These are phyloP conservation scores for Chrysoporthe deuterocubensis DNA, from an alignment of 2,329 filamentous ascomycete species.

Conservation along the genomic window DNA sequence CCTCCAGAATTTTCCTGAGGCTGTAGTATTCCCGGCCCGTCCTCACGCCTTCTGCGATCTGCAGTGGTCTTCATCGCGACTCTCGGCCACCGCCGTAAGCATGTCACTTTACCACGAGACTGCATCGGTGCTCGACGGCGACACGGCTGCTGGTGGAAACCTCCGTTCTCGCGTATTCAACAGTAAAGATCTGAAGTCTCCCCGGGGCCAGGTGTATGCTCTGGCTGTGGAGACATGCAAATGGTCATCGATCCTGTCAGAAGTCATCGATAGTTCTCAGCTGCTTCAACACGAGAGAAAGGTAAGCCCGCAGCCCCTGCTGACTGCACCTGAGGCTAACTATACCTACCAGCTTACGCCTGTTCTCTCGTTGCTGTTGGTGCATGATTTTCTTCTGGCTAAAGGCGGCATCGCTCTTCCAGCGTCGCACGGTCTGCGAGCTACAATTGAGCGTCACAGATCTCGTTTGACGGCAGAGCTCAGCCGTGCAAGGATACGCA, in stretches of 20 bases:
- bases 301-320: constrained; percentile 52
- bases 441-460: constrained; percentile 79
- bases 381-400: constrained; percentile 82
- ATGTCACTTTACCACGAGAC: constrained; percentile 98
- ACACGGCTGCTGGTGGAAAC: constrained; percentile 73
- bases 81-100: too few relatives aligned
- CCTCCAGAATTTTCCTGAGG: neutral
- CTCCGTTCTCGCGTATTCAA: constrained; percentile 85
- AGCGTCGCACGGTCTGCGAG: constrained; percentile 75
- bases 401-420: constrained; percentile 84
- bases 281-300: constrained; percentile 82
- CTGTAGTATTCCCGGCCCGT: neutral
- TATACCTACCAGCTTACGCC: constrained; percentile 70
- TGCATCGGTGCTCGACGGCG: constrained; percentile 70
- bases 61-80: neutral
- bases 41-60: neutral
- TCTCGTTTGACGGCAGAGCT: constrained; percentile 81
- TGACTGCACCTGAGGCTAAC: constrained; percentile 34
- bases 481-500: constrained; percentile 74
- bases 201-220: constrained; percentile 83
- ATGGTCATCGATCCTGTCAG: constrained; percentile 85
- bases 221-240: constrained; percentile 85
- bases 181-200: constrained; percentile 74
- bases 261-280: constrained; percentile 82
- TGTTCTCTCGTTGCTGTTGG: constrained; percentile 76